Evolutionary conservation across 202 grass and related monocot species (phyloP), one percentile per base, ranked within the genome.

Genomic region (Digitaria exilis): DNA sequence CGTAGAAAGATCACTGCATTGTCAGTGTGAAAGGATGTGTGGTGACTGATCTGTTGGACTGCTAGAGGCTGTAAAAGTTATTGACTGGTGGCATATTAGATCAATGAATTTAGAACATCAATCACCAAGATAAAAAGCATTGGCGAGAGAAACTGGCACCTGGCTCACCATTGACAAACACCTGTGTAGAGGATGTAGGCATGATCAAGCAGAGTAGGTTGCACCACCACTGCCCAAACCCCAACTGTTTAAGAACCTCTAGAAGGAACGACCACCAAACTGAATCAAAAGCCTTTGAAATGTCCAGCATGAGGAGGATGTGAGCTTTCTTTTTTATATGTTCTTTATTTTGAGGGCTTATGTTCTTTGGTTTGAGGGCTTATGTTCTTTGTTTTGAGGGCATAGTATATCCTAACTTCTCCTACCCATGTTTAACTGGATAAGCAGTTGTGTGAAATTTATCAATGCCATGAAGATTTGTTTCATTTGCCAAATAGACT

Each of bases 401-500:
- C 5, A 49, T 15, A 71, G 3, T 29, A 49, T 44, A 45, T 71
- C 25, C 26, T 22, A 71, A 81, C 37, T 73, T 80, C 8, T 21
- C 15, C 44, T 71, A 34, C 26, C 54, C 4, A 30, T 77, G 19
- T 65, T 78, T 79, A 41, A 15, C 29, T 42, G 24, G 54, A 56
- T 65, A 48, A 15, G 52, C 34, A 58, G 43, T 81, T 46, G 74
- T 69, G 26, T 30, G 22, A 15, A 56, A 61, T 11, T 31, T 24
- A 49, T 50, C 13, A 61, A 13, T 35, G 17, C 10, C 18, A 12
- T 66, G 17, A 21, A 66, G 32, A 12, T 1, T 77, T 64, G 51
- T 57, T 79, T 86, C 58, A 65, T 49, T 32, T 52, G 32, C 25
- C 31, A 32, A 58, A 78, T 46, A 58, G 10, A 56, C 15, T 78